Percentiles rank a stretch among this genome's conserved stretches.
These are phyloP conservation scores for Corylus heterophylla DNA, from an alignment of 306 rosid species.

Conservation along the genomic window DNA sequence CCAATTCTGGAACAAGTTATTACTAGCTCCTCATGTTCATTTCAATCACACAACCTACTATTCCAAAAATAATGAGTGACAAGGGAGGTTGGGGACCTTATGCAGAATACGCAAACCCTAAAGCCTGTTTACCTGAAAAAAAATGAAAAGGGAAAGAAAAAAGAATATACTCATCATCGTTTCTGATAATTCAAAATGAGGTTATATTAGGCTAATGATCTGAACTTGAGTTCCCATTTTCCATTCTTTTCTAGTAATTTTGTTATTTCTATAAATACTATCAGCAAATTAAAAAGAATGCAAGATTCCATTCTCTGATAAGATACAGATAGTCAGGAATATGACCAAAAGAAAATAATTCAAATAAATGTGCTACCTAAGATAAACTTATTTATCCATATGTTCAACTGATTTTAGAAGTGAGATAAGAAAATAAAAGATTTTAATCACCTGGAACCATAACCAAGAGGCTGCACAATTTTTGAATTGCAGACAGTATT, in stretches of 20 bases:
- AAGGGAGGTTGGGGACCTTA: not conserved
- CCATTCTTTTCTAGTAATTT: not conserved
- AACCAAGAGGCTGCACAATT: constrained; percentile 78
- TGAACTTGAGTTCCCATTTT: not conserved
- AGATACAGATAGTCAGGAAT: not conserved
- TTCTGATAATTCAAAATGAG: not conserved
- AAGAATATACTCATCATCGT: not conserved
- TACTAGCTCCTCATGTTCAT: not conserved
- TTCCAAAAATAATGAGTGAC: not conserved
- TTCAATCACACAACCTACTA: not conserved
- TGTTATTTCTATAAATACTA: not conserved
- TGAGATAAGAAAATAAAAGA: constrained; percentile 22
- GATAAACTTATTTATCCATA: not conserved
- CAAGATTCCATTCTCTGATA: not conserved
- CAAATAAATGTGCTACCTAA: not conserved
- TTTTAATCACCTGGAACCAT: constrained; percentile 74
- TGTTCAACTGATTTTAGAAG: not conserved
- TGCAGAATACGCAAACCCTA: not conserved
- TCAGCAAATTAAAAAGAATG: not conserved
- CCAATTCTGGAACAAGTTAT: not conserved
- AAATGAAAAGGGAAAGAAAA: not conserved
- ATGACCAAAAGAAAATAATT: not conserved
- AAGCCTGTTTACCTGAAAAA: not conserved
- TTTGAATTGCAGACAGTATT: constrained; percentile 66
- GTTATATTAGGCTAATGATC: not conserved